Percentiles rank a stretch among this genome's conserved stretches.
Evolutionary conservation across 1,284 basidiomycete genomes (phyloP).

Genomic region (Puccinia triticina): DNA sequence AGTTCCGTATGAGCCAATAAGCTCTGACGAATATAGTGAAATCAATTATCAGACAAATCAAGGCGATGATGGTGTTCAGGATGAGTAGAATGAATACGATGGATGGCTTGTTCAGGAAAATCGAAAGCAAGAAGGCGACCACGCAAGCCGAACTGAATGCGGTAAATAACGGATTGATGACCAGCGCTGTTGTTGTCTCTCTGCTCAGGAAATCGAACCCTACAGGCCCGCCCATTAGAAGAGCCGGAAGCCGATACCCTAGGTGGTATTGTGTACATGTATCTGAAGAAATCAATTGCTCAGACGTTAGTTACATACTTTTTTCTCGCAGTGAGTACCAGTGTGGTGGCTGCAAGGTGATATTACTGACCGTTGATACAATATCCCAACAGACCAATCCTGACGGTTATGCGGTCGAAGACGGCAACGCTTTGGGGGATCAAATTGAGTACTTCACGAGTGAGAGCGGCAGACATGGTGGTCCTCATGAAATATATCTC

Average conservation of each 20-base stretch:
- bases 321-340: neutral
- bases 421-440: conserved; percentile 31
- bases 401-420: conserved; percentile 34
- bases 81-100: conserved; percentile 23
- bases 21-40: conserved; percentile 31
- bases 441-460: conserved; percentile 20
- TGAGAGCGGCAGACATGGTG: conserved; percentile 29
- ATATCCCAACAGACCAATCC: conserved; percentile 38
- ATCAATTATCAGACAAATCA: conserved; percentile 43
- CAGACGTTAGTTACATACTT: neutral
- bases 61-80: conserved; percentile 27
- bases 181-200: conserved; percentile 29
- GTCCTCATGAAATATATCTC: conserved; percentile 42
- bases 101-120: conserved; percentile 13
- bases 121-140: neutral
- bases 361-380: conserved; percentile 39
- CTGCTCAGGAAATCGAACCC: conserved; percentile 21
- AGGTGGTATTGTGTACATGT: conserved; percentile 29
- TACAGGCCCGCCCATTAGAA: conserved; percentile 25
- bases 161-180: conserved; percentile 42
- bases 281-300: neutral
- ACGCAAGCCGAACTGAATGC: conserved; percentile 24
- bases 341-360: too few species aligned
- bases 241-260: conserved; percentile 29
- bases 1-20: conserved; percentile 31